Percentiles rank a stretch among this genome's conserved stretches.
These are phyloP conservation scores for Brettanomyces naardenensis DNA, from an alignment of 805 yeast species.

Conservation along the genomic window DNA sequence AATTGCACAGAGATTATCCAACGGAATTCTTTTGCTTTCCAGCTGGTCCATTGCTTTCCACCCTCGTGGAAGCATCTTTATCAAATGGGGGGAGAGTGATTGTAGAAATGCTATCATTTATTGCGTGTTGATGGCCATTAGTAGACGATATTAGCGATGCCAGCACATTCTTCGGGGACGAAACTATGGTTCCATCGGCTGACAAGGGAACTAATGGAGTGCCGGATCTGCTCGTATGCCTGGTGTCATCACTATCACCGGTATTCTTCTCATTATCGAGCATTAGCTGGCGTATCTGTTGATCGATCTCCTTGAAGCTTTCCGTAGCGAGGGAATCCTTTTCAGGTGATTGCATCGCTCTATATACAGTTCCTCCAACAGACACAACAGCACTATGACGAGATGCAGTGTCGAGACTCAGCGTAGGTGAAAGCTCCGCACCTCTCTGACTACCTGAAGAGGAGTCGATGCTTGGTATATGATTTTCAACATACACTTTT, in stretches of 20 bases:
- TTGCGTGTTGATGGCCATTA: conserved; percentile 4
- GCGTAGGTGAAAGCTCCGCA: neutral
- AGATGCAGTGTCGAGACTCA: conserved; percentile 1
- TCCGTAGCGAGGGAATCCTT: neutral
- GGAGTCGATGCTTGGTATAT: neutral
- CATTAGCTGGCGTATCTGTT: conserved; percentile 4
- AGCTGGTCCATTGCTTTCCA: neutral
- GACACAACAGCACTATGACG: neutral
- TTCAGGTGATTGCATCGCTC: neutral
- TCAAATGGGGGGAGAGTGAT: neutral
- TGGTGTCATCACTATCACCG: neutral
- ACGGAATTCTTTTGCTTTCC: too few relatives aligned
- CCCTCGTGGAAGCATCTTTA: neutral
- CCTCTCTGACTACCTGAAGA: neutral
- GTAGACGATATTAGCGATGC: too few relatives aligned
- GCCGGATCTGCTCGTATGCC: neutral
- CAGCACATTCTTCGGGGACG: too few relatives aligned
- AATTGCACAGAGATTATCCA: too few relatives aligned
- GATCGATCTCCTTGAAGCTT: conserved; percentile 1
- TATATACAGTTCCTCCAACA: conserved; percentile 1
- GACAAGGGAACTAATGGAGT: conserved; percentile 8
- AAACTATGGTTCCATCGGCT: too few relatives aligned
- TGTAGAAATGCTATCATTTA: conserved; percentile 1
- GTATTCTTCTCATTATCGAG: neutral
- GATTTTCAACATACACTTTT: neutral